Base-by-base conservation (phyloP, 257 asterid species). In the Ilex aquifolium region DNA sequence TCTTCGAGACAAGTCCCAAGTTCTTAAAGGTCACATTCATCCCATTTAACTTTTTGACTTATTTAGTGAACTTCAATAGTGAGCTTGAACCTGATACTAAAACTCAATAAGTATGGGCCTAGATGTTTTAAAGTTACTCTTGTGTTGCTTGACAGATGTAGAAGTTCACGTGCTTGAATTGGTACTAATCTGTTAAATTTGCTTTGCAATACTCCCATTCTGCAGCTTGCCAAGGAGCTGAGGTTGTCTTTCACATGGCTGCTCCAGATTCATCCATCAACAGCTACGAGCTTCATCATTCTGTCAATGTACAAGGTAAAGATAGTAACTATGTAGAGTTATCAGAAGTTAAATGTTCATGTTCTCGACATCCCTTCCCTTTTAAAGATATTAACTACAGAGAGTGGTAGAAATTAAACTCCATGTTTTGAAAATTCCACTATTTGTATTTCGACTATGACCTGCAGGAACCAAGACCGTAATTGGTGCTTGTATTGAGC, bases 191-290 rank as follows among this genome's bases (percentile, higher is more conserved):
- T 8, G 8, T 5, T 36, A 36, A 5, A 36, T 36, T 36, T 36
- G 42, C 42, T 36, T 36, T 36, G 42, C 42, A 36, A 36, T 36
- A 36, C 8, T 36, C 7, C 8, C 42, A 27, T 21, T 31, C 62
- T 82, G 83, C 79, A 92, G 99, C 83, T 64, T 85, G 77, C 71
- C 72, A 82, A 73, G 97, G 99, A 73, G 93, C 88, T 46, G 93
- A 87, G 74, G 97, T 85, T 68, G 96, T 92, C 61, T 92, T 89
- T 66, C 97, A 92, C 76, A 89, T 92, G 99, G 97, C 97, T 65
- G 99, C 97, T 54, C 99, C 97, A 57, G 97, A 92, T 83, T 92
- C 97, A 13, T 92, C 99, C 57, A 87, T 92, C 67, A 89, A 92
- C 67, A 85, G 83, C 80, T 79, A 89, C 64, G 83, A 80, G 80